phyloP scores from a whole-genome alignment of 805 yeast genomes.

The Candida tammaniensis region DNA sequence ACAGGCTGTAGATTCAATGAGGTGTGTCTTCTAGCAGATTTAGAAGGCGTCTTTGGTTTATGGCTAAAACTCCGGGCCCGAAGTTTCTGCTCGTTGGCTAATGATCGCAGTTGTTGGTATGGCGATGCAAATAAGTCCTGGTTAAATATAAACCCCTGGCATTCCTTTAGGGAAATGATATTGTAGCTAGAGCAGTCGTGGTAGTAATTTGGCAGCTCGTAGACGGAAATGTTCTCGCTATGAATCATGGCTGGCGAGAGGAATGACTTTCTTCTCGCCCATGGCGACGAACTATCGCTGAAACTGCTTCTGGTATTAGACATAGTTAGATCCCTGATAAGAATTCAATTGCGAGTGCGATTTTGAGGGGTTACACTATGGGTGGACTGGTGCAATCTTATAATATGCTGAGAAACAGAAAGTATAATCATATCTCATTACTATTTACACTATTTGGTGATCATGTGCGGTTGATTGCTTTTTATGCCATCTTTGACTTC shows the following conservation, averaged over 20 bases:
- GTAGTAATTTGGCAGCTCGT: conserved; percentile 42
- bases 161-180: conserved; percentile 50
- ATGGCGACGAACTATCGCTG: conserved; percentile 45
- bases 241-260: conserved; percentile 56
- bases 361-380: not conserved
- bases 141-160: conserved; percentile 76
- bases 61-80: conserved; percentile 21
- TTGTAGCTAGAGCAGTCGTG: conserved; percentile 25
- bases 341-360: not conserved
- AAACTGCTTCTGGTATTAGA: no score
- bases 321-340: not conserved
- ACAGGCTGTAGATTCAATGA: conserved; percentile 7
- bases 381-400: not conserved
- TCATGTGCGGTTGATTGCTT: no score
- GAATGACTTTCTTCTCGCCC: conserved; percentile 55
- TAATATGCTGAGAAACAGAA: no score
- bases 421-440: conserved; percentile 6
- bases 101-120: conserved; percentile 53
- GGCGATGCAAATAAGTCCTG: conserved; percentile 74
- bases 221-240: conserved; percentile 53
- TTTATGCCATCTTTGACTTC: no score
- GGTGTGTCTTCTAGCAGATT: conserved; percentile 11
- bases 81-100: conserved; percentile 31
- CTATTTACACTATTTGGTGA: conserved; percentile 4
- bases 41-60: conserved; percentile 11